Percentiles rank a stretch among this genome's conserved stretches.
phyloP scores from a whole-genome alignment of 805 yeast genomes.

The Nematodospora valgi region DNA sequence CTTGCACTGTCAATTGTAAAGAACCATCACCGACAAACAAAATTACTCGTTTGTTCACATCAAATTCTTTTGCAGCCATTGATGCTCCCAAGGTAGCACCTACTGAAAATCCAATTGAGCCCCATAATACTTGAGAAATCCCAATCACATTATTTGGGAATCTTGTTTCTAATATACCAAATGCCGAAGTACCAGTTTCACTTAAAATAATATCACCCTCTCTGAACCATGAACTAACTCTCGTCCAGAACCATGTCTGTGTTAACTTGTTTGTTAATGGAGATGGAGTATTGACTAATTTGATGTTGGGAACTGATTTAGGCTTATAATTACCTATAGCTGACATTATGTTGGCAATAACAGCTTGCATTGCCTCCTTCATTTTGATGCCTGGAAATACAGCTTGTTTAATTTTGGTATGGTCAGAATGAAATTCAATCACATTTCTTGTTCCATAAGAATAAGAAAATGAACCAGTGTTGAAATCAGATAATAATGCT shows the following conservation, averaged over 20 bases:
- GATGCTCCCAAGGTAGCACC: constrained; percentile 70
- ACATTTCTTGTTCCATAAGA: constrained; percentile 36
- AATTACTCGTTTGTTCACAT: constrained; percentile 53
- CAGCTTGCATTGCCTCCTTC: constrained; percentile 44
- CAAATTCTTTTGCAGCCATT: constrained; percentile 62
- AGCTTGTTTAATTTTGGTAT: constrained; percentile 39
- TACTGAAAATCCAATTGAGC: constrained; percentile 68
- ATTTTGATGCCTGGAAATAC: constrained; percentile 39
- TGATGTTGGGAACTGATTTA: constrained; percentile 52
- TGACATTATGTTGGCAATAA: constrained; percentile 34
- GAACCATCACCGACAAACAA: constrained; percentile 77
- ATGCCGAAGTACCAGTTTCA: constrained; percentile 75
- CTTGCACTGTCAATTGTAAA: constrained; percentile 70
- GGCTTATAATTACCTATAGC: constrained; percentile 44
- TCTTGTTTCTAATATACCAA: constrained; percentile 64
- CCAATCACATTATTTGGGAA: constrained; percentile 63
- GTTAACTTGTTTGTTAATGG: constrained; percentile 29
- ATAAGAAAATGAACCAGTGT: constrained; percentile 40
- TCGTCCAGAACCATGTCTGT: constrained; percentile 70
- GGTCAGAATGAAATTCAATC: constrained; percentile 40
- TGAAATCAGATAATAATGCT: constrained; percentile 38
- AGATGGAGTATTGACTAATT: constrained; percentile 44
- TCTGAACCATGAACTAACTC: constrained; percentile 57
- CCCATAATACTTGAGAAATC: constrained; percentile 74
- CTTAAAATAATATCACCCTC: constrained; percentile 66